Conservation (phyloP, 169 alveolate genomes). For the Cryptosporidium sp. region DNA sequence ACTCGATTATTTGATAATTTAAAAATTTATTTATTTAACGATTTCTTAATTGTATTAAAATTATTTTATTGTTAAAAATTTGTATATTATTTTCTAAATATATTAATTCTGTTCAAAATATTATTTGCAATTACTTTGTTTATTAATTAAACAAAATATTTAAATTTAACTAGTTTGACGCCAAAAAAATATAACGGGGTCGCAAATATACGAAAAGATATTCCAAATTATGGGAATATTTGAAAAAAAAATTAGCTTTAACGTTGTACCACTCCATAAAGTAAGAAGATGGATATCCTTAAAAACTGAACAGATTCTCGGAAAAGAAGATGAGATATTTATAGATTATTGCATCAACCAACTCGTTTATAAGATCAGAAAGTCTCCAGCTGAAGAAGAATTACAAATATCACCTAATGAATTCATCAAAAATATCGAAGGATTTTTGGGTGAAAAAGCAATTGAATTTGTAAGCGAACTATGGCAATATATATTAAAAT, state of each 20-base stretch:
- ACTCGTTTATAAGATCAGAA: conserved; percentile 38
- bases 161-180: conserved; percentile 18
- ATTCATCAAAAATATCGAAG: conserved; percentile 34
- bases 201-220: conserved; percentile 3
- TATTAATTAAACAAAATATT: background rate
- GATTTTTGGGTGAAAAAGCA: conserved; percentile 44
- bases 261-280: conserved; percentile 5
- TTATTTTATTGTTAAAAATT: background rate
- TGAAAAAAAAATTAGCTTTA: conserved; percentile 37
- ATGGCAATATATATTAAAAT: conserved; percentile 23
- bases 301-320: conserved; percentile 40
- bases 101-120: background rate
- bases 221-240: conserved; percentile 31
- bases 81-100: background rate
- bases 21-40: background rate
- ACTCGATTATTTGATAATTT: background rate
- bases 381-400: conserved; percentile 64
- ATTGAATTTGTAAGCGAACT: conserved; percentile 36
- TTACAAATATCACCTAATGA: conserved; percentile 60
- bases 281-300: conserved; percentile 29
- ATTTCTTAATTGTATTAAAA: background rate
- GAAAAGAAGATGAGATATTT: conserved; percentile 65
- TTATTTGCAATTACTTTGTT: background rate
- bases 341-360: conserved; percentile 66
- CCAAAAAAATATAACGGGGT: conserved; percentile 68